Evolutionary conservation across 352 stramenopile genomes (phyloP), one percentile per base, ranked within the genome.

Genomic region (Thalassiosira sp.): DNA sequence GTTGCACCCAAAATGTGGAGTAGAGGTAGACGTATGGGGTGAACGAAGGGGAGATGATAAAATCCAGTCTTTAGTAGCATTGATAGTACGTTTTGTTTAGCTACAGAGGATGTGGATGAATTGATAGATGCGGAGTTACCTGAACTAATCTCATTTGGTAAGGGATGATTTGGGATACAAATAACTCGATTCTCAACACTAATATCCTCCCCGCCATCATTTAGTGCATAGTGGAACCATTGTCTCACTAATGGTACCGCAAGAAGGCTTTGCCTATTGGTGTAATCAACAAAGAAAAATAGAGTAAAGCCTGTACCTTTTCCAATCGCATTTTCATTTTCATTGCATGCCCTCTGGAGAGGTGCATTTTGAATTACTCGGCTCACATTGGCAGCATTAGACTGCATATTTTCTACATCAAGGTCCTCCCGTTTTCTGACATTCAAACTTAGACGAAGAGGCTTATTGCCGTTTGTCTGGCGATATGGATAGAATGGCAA

Each of bases 251-350:
- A 43, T n/a, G 72, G 65, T 31, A 80, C 66, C 2, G 63, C 63
- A 51, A 49, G 42, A 11, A 80, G 45, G 42, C 72, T 80, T 49
- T 80, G 72, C 42, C 57, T 31, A 45, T 80, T 80, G 18, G 65
- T 75, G 11, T 24, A 66, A 72, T 80, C 72, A 13, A 66, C 58
- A 42, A 80, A 72, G 28, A 80, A 75, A 48, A 80, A 80, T 24
- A 80, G 22, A 6, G 64, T 75, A 16, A 80, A 75, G 27, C 60
- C 60, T 7, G 15, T 20, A 16, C 64, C 45, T 49, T 33, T 15
- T 33, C 3, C 15, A 24, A 31, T 43, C 16, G 1, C 1, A 33
- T 40, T 27, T 20, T 22, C 3, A 35, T 46, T n/a, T n/a, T n/a
- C n/a, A n/a, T n/a, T n/a, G n/a, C n/a, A n/a, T n/a, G n/a, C n/a